Percentiles rank a stretch among this genome's conserved stretches.
Evolutionary conservation across 1,284 basidiomycete genomes (phyloP).

Genomic region (Ganoderma multipileum): DNA sequence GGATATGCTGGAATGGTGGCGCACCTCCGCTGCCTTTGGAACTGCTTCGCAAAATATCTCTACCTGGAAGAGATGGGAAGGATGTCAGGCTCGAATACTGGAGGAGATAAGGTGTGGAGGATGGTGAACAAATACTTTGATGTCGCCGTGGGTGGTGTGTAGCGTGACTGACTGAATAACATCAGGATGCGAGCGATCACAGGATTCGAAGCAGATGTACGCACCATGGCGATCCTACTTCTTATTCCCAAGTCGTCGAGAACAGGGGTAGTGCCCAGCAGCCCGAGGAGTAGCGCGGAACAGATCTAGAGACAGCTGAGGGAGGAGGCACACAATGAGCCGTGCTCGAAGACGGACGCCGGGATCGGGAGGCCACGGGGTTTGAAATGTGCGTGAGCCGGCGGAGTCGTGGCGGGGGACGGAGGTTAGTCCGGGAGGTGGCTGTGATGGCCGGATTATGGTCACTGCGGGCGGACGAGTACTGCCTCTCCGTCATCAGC

Average conservation of each 20-base stretch:
- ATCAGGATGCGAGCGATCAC: conserved; percentile 19
- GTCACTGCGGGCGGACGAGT: conserved; percentile 14
- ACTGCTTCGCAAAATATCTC: conserved; percentile 98
- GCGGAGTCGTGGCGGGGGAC: conserved; percentile 4
- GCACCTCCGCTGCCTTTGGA: conserved; percentile 91
- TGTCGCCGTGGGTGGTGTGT: conserved; percentile 92
- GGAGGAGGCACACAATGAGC: background rate
- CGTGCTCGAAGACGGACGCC: conserved; percentile 6
- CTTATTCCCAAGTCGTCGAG: background rate
- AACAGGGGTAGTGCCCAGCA: background rate
- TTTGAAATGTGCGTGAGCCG: conserved; percentile 7
- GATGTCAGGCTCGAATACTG: conserved; percentile 13
- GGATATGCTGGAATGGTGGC: conserved; percentile 24
- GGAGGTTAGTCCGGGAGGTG: conserved; percentile 17
- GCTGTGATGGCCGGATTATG: conserved; percentile 13
- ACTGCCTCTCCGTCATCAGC: conserved; percentile 33
- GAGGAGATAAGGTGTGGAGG: conserved; percentile 20
- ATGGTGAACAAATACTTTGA: conserved; percentile 77
- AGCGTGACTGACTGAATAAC: conserved; percentile 87
- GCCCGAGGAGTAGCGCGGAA: background rate
- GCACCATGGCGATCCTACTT: conserved; percentile 24
- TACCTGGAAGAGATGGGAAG: conserved; percentile 59
- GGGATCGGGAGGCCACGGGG: conserved; percentile 13
- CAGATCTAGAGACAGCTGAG: background rate
- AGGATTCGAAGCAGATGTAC: conserved; percentile 6